Conservation (phyloP, 371 early-diverging fungal genomes). For the Syncephalis plumigaleata region DNA sequence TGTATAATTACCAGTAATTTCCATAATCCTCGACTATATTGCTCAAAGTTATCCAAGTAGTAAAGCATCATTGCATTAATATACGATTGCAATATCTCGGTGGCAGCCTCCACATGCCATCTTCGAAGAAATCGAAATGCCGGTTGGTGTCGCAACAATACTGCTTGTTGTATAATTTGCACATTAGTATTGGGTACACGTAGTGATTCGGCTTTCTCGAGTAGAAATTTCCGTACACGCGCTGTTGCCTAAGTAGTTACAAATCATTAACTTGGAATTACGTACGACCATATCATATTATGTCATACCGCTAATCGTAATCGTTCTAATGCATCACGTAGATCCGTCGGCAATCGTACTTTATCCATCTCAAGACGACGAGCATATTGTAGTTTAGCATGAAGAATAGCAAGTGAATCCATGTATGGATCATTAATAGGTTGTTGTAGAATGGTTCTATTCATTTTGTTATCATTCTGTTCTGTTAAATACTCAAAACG, state of each 20-base stretch:
- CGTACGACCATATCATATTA: too few species aligned
- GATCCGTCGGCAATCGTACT: not conserved
- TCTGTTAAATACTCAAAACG: not conserved
- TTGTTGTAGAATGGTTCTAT: not conserved
- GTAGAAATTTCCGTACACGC: conserved; percentile 69
- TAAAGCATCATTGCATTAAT: conserved; percentile 66
- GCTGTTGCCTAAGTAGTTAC: conserved; percentile 23
- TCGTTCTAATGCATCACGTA: not conserved
- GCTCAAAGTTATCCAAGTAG: conserved; percentile 73
- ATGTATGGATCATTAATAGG: not conserved
- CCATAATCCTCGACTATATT: conserved; percentile 52
- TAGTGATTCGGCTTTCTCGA: conserved; percentile 64
- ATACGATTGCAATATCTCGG: conserved; percentile 71
- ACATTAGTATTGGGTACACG: conserved; percentile 79
- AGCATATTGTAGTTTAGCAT: conserved; percentile 11
- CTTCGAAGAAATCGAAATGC: conserved; percentile 75
- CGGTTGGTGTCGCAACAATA: conserved; percentile 71
- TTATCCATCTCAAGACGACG: conserved; percentile 69
- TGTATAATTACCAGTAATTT: conserved; percentile 39
- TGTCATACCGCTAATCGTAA: not conserved
- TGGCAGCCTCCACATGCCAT: conserved; percentile 73
- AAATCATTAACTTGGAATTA: too few species aligned
- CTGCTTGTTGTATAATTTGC: conserved; percentile 75
- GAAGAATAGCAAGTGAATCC: not conserved
- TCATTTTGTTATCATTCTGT: not conserved